phyloP scores from a whole-genome alignment of 495 filamentous ascomycete genomes.

The Neurospora pannonica region DNA sequence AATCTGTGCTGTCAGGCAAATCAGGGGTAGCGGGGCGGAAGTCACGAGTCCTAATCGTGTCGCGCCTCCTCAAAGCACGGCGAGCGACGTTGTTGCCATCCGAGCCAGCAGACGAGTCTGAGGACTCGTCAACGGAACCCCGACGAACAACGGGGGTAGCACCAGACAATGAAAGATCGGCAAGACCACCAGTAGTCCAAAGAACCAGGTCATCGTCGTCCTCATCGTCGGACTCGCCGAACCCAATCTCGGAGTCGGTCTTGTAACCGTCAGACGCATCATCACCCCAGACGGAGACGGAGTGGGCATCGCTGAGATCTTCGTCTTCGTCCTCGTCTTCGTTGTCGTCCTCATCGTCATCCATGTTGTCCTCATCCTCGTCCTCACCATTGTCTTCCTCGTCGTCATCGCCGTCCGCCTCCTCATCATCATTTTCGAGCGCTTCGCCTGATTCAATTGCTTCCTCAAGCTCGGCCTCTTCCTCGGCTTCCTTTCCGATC shows the following conservation, averaged over 20 bases:
- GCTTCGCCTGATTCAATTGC: conserved; percentile 53
- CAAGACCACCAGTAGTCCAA: conserved; percentile 54
- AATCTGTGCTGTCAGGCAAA: conserved; percentile 92
- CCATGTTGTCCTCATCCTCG: conserved; percentile 40
- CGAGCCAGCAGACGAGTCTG: conserved; percentile 31
- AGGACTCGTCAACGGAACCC: conserved; percentile 28
- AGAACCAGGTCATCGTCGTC: conserved; percentile 73
- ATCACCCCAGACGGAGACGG: conserved; percentile 56
- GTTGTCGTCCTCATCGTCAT: conserved; percentile 39
- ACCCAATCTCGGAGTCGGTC: conserved; percentile 92
- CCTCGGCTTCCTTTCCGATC: conserved; percentile 82
- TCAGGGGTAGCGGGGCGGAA: conserved; percentile 71
- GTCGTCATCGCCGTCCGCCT: conserved; percentile 32
- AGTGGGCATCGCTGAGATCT: conserved; percentile 31
- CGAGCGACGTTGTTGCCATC: conserved; percentile 11
- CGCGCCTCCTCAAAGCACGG: conserved; percentile 18
- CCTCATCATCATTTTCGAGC: conserved; percentile 45
- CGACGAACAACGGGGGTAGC: conserved; percentile 28
- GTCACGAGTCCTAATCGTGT: conserved; percentile 27
- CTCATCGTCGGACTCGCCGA: conserved; percentile 83
- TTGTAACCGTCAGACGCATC: conserved; percentile 71
- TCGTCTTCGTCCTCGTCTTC: conserved; percentile 32
- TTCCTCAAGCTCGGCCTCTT: conserved; percentile 69
- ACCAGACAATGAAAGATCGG: conserved; percentile 29
- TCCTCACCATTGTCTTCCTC: conserved; percentile 42